A percentile compares a stretch with the other conserved stretches of the same genome.
Evolutionary conservation across 2,329 filamentous ascomycete genomes (phyloP).

Genomic region (Ascochyta clinopodiicola): DNA sequence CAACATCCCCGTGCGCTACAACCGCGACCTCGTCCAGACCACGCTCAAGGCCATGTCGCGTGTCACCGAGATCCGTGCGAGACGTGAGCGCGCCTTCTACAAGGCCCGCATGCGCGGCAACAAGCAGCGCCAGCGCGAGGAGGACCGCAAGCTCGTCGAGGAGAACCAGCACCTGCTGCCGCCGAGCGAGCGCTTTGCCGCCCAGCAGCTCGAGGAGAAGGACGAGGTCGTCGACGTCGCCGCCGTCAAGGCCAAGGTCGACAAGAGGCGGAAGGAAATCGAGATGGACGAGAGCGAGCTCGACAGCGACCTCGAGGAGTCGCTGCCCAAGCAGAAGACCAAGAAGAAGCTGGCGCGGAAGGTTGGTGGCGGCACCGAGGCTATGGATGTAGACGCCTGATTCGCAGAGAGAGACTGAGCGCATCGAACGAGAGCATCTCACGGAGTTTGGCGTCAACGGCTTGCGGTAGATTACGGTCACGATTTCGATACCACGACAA

Average conservation of each 20-base stretch:
- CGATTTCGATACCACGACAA: slow-evolving; percentile 39
- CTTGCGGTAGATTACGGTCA: slow-evolving; percentile 29
- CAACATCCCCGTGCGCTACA: slow-evolving; percentile 94
- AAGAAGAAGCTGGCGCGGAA: slow-evolving; percentile 58
- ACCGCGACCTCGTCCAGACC: slow-evolving; percentile 85
- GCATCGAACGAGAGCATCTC: slow-evolving; percentile 16
- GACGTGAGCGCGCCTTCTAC: slow-evolving; percentile 90
- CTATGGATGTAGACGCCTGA: slow-evolving; percentile 55
- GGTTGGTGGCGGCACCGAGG: slow-evolving; percentile 54
- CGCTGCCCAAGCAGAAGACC: slow-evolving; percentile 49
- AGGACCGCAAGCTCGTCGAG: slow-evolving; percentile 85
- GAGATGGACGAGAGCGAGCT: slow-evolving; percentile 60
- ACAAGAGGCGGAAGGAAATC: slow-evolving; percentile 68
- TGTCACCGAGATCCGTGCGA: slow-evolving; percentile 81
- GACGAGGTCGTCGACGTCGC: slow-evolving; percentile 58
- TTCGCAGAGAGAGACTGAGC: neutral
- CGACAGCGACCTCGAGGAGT: slow-evolving; percentile 45
- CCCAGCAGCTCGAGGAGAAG: slow-evolving; percentile 64
- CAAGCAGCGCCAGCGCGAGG: slow-evolving; percentile 78
- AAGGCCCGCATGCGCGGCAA: slow-evolving; percentile 92
- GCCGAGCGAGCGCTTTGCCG: slow-evolving; percentile 53
- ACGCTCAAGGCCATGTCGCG: slow-evolving; percentile 93
- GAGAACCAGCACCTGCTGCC: slow-evolving; percentile 93
- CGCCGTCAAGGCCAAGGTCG: slow-evolving; percentile 58
- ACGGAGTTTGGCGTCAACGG: slow-evolving; percentile 34